Conservation (phyloP, 345 rosid genomes). For the Bruguiera sexangula region DNA sequence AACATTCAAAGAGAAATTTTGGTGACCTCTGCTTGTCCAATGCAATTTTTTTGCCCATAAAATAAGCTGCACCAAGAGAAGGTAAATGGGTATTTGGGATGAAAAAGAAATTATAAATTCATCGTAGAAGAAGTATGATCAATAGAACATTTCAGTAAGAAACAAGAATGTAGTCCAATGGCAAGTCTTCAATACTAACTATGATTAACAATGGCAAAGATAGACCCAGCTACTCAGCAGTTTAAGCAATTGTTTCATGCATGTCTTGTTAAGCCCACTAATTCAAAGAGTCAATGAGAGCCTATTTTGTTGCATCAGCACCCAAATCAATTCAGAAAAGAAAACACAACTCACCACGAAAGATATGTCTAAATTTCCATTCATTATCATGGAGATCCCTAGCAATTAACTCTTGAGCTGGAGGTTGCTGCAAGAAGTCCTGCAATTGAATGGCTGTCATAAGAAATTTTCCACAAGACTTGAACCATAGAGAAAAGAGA, state of each 20-base stretch:
- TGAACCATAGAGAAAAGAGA: neutral
- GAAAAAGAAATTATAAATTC: too few relatives aligned
- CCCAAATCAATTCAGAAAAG: neutral
- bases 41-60: too few relatives aligned
- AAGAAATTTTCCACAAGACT: constrained; percentile 9
- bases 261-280: neutral
- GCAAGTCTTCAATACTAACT: too few relatives aligned
- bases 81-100: too few relatives aligned
- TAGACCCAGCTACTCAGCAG: neutral
- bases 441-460: constrained; percentile 30
- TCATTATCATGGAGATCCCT: constrained; percentile 96
- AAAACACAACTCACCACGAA: constrained; percentile 63
- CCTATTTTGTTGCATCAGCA: neutral
- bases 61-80: too few relatives aligned
- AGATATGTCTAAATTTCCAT: constrained; percentile 99
- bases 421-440: constrained; percentile 97
- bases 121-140: too few relatives aligned
- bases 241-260: neutral
- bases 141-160: too few relatives aligned
- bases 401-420: constrained; percentile 92
- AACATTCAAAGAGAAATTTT: too few relatives aligned
- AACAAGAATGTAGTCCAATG: too few relatives aligned
- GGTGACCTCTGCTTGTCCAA: too few relatives aligned
- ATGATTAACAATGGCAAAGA: too few relatives aligned
- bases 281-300: neutral